Percentiles rank a stretch among this genome's conserved stretches.
Evolutionary conservation across 306 rosid genomes (phyloP).

Genomic region (Rosa rugosa): DNA sequence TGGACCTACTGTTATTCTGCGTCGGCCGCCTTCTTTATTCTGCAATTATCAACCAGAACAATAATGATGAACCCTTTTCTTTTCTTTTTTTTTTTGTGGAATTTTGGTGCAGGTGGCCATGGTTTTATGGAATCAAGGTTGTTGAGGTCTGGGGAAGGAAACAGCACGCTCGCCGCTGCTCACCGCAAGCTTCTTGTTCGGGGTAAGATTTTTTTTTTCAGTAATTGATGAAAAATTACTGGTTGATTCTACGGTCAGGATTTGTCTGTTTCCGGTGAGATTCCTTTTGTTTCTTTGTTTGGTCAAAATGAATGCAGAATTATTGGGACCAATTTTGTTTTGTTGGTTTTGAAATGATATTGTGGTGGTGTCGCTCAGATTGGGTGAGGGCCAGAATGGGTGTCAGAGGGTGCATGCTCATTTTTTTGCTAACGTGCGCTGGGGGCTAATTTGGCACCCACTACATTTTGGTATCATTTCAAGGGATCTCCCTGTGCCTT

Average conservation of each 20-base stretch:
- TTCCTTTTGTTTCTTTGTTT: not conserved
- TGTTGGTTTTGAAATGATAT: constrained; percentile 13
- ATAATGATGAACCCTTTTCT: not conserved
- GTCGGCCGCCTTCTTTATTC: constrained; percentile 10
- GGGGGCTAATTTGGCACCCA: constrained; percentile 9
- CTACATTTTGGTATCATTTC: not conserved
- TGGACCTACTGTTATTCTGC: constrained; percentile 10
- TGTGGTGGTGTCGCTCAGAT: constrained; percentile 7
- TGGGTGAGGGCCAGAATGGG: constrained; percentile 10
- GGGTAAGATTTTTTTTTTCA: constrained; percentile 21
- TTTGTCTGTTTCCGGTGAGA: not conserved
- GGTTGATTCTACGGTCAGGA: not conserved
- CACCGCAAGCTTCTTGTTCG: constrained; percentile 71
- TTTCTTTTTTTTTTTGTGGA: not conserved
- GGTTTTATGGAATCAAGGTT: constrained; percentile 11
- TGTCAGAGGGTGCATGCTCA: constrained; percentile 39
- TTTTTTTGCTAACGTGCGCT: constrained; percentile 34
- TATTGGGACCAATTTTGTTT: not conserved
- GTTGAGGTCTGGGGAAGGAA: constrained; percentile 20
- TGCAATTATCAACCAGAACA: not conserved
- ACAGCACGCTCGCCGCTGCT: constrained; percentile 1
- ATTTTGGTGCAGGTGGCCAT: constrained; percentile 31
- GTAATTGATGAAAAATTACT: not conserved
- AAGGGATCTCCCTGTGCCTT: constrained; percentile 7
- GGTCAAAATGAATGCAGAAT: not conserved